Base-by-base conservation (phyloP, 352 stramenopile genomes). In the Phytophthora syringae region DNA sequence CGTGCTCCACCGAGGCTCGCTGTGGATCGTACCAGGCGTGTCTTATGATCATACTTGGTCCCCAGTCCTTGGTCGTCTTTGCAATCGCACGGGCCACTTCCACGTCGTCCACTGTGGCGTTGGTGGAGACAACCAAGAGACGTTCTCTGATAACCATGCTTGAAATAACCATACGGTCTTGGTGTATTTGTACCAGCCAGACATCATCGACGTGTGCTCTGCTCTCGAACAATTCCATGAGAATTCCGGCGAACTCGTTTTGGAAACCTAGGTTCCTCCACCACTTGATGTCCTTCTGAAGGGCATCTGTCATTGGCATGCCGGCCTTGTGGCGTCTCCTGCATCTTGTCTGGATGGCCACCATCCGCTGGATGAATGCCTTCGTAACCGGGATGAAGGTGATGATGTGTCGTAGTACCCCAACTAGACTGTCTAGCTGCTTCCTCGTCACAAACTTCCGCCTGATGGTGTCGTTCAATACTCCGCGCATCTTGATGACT, bases 281-380 rank as follows among this genome's bases (percentile, higher is more conserved):
- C 44, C 22, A 37, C 3, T 10, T 12, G 18, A 52, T 37, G 13
- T 52, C 24, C 44, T 52, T 52, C 21, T 36, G 44, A 52, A 52
- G 44, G 44, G 32, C 11, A 4, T 24, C 44, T 37, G 44, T 22
- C 44, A 52, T 52, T 37, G 44, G 24, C 5, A 52, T 16, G 22
- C 44, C 44, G 9, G 44, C 24, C 24, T 54, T 51, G 25, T 44
- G 52, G 1, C 15, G 39, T 12, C 13, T 60, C 1, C 40, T 27
- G 40, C 40, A 60, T 3, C n/a, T 5, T 5, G 3, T 45, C 9
- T 52, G 24, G 0, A 60, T 27, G 0, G 52, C 27, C 1, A 60
- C 52, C 22, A 60, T 12, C n/a, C 52, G 52, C 9, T 60, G 39
- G 10, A 52, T 60, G 20, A 60, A 60, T 20, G 40, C 40, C 40